Evolutionary conservation across 164 flowering plant species (phyloP).

Genomic region (Vitis cinerea): DNA sequence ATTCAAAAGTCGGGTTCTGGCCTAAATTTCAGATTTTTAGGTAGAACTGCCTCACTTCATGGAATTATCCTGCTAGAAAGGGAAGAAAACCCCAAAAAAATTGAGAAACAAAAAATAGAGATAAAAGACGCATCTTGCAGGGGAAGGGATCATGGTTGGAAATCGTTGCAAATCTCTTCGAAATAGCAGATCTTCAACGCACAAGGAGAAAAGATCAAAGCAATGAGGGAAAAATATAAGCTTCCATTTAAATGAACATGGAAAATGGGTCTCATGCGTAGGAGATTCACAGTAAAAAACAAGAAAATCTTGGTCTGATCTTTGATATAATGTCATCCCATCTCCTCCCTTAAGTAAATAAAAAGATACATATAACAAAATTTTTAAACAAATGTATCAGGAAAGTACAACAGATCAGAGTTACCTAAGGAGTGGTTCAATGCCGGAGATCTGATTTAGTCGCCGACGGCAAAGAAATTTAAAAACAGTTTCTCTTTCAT

Average conservation of each 20-base stretch:
- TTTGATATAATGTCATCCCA: no score
- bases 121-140: not conserved
- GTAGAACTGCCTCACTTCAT: not conserved
- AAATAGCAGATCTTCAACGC: no score
- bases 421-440: slow-evolving; percentile 27
- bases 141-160: no score
- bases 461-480: not conserved
- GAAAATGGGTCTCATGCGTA: no score
- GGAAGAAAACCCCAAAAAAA: not conserved
- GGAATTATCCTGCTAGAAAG: not conserved
- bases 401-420: not conserved
- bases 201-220: no score
- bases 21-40: not conserved
- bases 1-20: not conserved
- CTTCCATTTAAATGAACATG: no score
- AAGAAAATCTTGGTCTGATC: no score
- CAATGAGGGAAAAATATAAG: no score
- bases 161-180: no score
- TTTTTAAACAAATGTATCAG: not conserved
- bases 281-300: no score
- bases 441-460: slow-evolving; percentile 35
- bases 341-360: no score
- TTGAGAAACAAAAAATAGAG: not conserved
- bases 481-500: slow-evolving; percentile 1
- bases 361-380: not conserved